Evolutionary conservation across 441 rosid genomes (phyloP), one percentile per base, ranked within the genome.

Genomic region (Erodium moschatum): DNA sequence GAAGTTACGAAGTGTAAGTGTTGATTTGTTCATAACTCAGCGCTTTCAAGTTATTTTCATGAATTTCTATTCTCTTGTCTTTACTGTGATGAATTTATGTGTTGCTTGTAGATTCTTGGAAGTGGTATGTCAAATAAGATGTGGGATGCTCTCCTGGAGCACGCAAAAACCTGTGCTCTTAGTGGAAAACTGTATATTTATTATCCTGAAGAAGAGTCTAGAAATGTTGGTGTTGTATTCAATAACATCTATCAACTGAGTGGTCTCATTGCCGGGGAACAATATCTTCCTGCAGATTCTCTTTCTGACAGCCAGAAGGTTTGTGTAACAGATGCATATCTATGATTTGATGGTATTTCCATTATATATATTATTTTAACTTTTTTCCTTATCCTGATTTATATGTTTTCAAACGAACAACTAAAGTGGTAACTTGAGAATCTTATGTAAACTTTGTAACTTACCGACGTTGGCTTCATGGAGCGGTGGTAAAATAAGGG

Each of bases 111-210:
- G 99, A 87, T 86, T 85, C 92, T 95, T 69, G 99, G 99, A 66
- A 85, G 93, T 64, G 99, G 99, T 18, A 95, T 95, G 97, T 91
- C 99, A 72, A 95, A 89, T 84, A 91, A 85, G 85, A 95, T 94
- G 99, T 94, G 99, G 99, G 99, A 94, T 0, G 92, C 96, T 72
- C 87, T 91, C 65, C 68, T 86, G 71, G 97, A 95, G 67, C 99
- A 95, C 58, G 97, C 99, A 4, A 95, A 91, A 86, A 95, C 99
- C 27, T 95, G 97, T 75, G 90, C 80, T 69, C 83, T 86, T 21
- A 72, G 88, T 54, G 86, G 96, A 69, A 95, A 90, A 83, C 81
- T 86, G 70, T 90, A 91, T 77, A 80, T 95, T 70, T 95, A 87
- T 76, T 86, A 90, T 74, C 70, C 96, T 21, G 99, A 91, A 73